Evolutionary conservation across 140 eudicot species (phyloP).

Genomic region (Ambrosia hybrid): DNA sequence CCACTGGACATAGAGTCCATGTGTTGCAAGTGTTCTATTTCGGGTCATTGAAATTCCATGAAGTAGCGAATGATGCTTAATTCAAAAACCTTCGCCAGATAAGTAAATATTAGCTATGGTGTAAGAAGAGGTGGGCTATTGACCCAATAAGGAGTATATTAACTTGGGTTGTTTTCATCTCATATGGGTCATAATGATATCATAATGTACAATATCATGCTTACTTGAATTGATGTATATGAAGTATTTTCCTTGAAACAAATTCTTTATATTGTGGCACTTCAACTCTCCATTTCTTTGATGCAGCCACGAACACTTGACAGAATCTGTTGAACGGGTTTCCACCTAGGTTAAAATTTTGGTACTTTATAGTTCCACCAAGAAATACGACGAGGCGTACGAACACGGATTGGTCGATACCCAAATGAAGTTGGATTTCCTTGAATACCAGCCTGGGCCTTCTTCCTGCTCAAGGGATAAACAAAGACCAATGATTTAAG

Average conservation of each 20-base stretch:
- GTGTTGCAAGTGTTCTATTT: slow-evolving; percentile 45
- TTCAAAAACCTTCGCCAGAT: slow-evolving; percentile 64
- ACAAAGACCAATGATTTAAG: not conserved
- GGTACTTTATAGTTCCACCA: slow-evolving; percentile 67
- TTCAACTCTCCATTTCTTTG: slow-evolving; percentile 58
- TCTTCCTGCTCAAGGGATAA: slow-evolving; percentile 62
- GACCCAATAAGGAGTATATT: not conserved
- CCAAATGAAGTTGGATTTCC: slow-evolving; percentile 78
- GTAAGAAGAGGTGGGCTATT: not conserved
- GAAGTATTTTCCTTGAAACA: slow-evolving; percentile 66
- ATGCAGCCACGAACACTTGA: slow-evolving; percentile 85
- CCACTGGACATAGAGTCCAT: slow-evolving; percentile 81
- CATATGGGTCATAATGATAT: too few species aligned
- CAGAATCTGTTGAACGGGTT: slow-evolving; percentile 78
- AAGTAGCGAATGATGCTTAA: slow-evolving; percentile 67
- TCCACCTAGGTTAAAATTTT: slow-evolving; percentile 85
- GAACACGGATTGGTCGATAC: slow-evolving; percentile 63
- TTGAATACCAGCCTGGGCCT: slow-evolving; percentile 99
- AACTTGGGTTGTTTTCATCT: too few species aligned
- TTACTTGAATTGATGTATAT: slow-evolving; percentile 86
- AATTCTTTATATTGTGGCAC: slow-evolving; percentile 46
- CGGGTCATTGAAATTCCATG: slow-evolving; percentile 52
- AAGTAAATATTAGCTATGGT: not conserved
- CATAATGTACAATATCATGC: slow-evolving; percentile 12
- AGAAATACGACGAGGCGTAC: slow-evolving; percentile 65